Evolutionary conservation across 2,329 filamentous ascomycete genomes (phyloP), one percentile per base, ranked within the genome.

Genomic region (Herpotrichia juniperi): DNA sequence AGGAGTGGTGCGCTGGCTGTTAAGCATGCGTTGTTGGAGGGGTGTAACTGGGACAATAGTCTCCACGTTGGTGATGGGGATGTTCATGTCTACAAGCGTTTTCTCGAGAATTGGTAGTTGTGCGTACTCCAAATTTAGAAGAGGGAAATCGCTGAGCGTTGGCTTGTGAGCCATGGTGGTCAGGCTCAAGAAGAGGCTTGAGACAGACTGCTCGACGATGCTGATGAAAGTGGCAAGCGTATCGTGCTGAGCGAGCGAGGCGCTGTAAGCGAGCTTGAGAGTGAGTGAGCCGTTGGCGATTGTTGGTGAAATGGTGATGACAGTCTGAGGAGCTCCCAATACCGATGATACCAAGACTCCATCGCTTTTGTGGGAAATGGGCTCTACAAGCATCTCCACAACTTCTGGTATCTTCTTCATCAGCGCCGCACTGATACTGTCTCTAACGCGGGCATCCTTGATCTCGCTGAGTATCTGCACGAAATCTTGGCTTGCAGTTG

Each of bases 11-110:
- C 28, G 47, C 34, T 53, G 48, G 25, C 46, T 50, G 34, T 31
- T 30, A 2, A 96, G 71, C 82, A 96, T 90, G 1, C 89, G 90
- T 47, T 83, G 81, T 63, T 96, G 91, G 1, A 90, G 77, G 0
- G 87, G 79, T 0, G 91, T 93, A 67, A 89, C 93, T 0, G 91
- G 91, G 2, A 89, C 76, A 1, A 92, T 66, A 1, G 78, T 74
- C 57, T 88, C 80, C 0, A 89, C 55, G 4, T 51, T 60, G 0
- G 72, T 45, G n/a, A 50, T 48, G 3, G 46, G 35, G 28, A 58
- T 40, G 24, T 51, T 48, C 30, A 58, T 47, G 21, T 55, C 39
- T 14, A 24, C 16, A n/a, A 57, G 45, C 14, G 37, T 28, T 28
- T 51, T 57, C 35, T 54, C 51, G 26, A 81, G 61, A 5, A 56